phyloP scores from a whole-genome alignment of 2,329 filamentous ascomycete genomes.

The Plectosphaerella plurivora region DNA sequence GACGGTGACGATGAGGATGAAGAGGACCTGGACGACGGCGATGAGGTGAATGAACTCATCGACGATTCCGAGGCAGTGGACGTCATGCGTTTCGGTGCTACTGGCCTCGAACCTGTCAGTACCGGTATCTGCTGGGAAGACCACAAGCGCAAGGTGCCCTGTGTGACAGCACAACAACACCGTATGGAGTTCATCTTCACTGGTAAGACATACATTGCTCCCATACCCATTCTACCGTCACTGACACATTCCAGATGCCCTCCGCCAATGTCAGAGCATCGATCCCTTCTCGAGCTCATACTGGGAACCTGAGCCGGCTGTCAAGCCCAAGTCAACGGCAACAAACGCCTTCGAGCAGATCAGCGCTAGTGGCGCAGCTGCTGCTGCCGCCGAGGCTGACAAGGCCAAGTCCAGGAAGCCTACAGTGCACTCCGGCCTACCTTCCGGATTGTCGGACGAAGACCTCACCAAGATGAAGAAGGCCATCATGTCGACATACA shows the following conservation, averaged over 20 bases:
- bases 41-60: constrained; percentile 86
- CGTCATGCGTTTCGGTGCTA: constrained; percentile 52
- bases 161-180: constrained; percentile 52
- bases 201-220: constrained; percentile 39
- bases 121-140: constrained; percentile 85
- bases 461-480: constrained; percentile 33
- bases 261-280: constrained; percentile 54
- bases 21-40: constrained; percentile 70
- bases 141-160: constrained; percentile 38
- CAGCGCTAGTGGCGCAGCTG: background rate
- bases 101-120: constrained; percentile 70
- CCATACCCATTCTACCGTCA: constrained; percentile 3
- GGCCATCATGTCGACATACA: constrained; percentile 33
- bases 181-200: constrained; percentile 69
- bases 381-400: background rate
- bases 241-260: constrained; percentile 31
- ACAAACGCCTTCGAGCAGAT: constrained; percentile 32
- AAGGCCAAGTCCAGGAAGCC: constrained; percentile 1
- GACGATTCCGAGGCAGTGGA: constrained; percentile 76
- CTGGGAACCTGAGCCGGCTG: constrained; percentile 54
- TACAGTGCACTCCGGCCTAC: constrained; percentile 10
- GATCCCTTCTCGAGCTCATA: constrained; percentile 82
- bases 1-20: constrained; percentile 62
- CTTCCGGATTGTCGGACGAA: constrained; percentile 26
- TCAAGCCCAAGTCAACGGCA: constrained; percentile 18